phyloP scores from a whole-genome alignment of 2,329 filamentous ascomycete species.

The Ceratocystis diversiconidia region DNA sequence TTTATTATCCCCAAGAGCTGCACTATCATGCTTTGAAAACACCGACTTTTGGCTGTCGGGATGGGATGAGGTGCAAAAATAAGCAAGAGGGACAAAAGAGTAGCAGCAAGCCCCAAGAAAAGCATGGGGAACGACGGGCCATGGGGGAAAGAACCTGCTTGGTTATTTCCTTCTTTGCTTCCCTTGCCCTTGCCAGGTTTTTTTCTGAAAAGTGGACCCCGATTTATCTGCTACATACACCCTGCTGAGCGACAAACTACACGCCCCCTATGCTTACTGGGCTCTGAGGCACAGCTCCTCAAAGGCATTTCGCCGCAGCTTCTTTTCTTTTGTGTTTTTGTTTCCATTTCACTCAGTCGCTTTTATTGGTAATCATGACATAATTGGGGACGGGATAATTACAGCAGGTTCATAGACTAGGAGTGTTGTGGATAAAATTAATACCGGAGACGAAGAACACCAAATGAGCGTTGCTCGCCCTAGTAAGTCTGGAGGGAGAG shows the following conservation, averaged over 20 bases:
- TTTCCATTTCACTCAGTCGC: too few relatives aligned
- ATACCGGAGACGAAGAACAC: too few relatives aligned
- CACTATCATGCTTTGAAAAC: constrained; percentile 5
- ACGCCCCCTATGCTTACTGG: too few relatives aligned
- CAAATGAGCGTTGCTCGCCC: too few relatives aligned
- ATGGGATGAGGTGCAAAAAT: constrained; percentile 9
- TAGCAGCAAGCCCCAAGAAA: constrained; percentile 4
- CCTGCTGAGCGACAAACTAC: too few relatives aligned
- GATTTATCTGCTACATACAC: not conserved
- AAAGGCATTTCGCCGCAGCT: too few relatives aligned
- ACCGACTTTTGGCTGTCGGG: constrained; percentile 5
- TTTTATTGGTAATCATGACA: too few relatives aligned
- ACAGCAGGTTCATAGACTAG: too few relatives aligned
- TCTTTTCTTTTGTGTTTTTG: too few relatives aligned
- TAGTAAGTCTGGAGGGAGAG: not conserved
- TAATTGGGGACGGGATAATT: too few relatives aligned
- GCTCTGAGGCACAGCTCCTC: too few relatives aligned
- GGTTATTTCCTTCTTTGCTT: constrained; percentile 7
- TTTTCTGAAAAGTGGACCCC: not conserved
- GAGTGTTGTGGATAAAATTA: too few relatives aligned
- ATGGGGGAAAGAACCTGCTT: not conserved
- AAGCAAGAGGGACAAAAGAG: not conserved
- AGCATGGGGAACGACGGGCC: not conserved
- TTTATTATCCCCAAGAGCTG: not conserved
- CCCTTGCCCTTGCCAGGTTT: constrained; percentile 3